These are phyloP conservation scores for Paramecium sexaurelia DNA, from an alignment of 73 alveolate genomes.

Conservation along the genomic window DNA sequence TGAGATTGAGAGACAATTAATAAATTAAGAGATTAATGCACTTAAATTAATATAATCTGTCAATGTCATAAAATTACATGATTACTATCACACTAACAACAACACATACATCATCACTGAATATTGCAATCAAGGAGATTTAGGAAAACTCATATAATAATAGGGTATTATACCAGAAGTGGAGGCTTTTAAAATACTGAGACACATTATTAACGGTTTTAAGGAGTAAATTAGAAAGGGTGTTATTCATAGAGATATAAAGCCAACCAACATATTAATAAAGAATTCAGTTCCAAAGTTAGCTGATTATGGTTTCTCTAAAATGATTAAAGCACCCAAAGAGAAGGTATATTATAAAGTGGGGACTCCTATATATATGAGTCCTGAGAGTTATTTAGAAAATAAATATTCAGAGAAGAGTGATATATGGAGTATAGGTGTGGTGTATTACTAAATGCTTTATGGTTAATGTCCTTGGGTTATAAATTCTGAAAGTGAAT, in stretches of 20 bases:
- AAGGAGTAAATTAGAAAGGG: conserved; percentile 59
- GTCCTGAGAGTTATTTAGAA: conserved; percentile 55
- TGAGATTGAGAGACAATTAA: conserved; percentile 52
- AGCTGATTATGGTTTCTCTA: conserved; percentile 69
- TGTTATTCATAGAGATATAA: conserved; percentile 65
- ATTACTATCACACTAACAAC: conserved; percentile 51
- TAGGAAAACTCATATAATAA: conserved; percentile 51
- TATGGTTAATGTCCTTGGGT: conserved; percentile 65
- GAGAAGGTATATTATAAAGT: conserved; percentile 59
- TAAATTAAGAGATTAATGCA: conserved; percentile 61
- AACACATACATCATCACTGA: conserved; percentile 68
- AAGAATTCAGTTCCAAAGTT: conserved; percentile 64
- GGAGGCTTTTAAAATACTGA: conserved; percentile 57
- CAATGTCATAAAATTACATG: conserved; percentile 59
- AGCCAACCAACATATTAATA: conserved; percentile 60
- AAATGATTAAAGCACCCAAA: conserved; percentile 54
- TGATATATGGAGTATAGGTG: conserved; percentile 51
- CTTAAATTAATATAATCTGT: conserved; percentile 57
- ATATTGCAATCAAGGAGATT: conserved; percentile 69
- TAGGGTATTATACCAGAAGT: conserved; percentile 41
- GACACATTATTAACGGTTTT: conserved; percentile 64
- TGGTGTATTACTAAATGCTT: conserved; percentile 14
- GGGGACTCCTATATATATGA: conserved; percentile 70
- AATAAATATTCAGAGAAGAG: conserved; percentile 26
- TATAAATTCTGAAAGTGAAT: background rate